Conservation (phyloP, 2,329 filamentous ascomycete genomes). For the Magnaporthiopsis incrustans region DNA sequence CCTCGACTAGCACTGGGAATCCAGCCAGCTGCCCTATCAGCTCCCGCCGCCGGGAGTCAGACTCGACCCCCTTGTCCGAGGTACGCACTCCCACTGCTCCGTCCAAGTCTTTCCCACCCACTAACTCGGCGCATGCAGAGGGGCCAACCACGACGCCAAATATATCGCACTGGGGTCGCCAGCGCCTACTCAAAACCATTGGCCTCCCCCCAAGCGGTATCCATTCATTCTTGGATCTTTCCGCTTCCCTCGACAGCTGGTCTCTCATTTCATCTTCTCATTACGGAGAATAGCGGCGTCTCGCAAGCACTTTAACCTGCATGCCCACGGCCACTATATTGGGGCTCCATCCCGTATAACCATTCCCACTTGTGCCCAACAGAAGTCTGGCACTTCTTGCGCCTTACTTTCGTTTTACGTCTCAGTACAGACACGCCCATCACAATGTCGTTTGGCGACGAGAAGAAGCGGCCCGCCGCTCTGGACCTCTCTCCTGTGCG, state of each 20-base stretch:
- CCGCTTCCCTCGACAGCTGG: slow-evolving; percentile 42
- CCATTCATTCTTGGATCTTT: slow-evolving; percentile 24
- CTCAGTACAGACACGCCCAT: slow-evolving; percentile 14
- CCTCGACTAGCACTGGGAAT: slow-evolving; percentile 20
- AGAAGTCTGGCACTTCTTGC: slow-evolving; percentile 1
- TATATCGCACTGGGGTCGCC: slow-evolving; percentile 22
- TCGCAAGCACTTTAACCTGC: background rate
- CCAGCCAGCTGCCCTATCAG: slow-evolving; percentile 33
- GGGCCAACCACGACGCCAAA: slow-evolving; percentile 20
- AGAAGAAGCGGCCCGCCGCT: slow-evolving; percentile 49
- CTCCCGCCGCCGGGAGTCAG: slow-evolving; percentile 18
- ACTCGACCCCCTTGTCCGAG: slow-evolving; percentile 27
- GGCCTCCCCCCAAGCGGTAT: slow-evolving; percentile 28
- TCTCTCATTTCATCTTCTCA: slow-evolving; percentile 34
- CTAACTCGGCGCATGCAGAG: slow-evolving; percentile 31
- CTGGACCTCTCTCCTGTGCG: slow-evolving; percentile 44
- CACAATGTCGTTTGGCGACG: slow-evolving; percentile 30
- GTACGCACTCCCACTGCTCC: slow-evolving; percentile 32
- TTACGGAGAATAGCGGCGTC: slow-evolving; percentile 7
- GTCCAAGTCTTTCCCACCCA: slow-evolving; percentile 24
- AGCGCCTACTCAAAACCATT: slow-evolving; percentile 45
- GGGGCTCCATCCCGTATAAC: slow-evolving; percentile 9
- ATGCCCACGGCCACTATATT: background rate
- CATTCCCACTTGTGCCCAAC: slow-evolving; percentile 3
- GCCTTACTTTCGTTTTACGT: slow-evolving; percentile 13